Base-by-base conservation (phyloP, 768 basidiomycete species). In the Lactarius sanguifluus region DNA sequence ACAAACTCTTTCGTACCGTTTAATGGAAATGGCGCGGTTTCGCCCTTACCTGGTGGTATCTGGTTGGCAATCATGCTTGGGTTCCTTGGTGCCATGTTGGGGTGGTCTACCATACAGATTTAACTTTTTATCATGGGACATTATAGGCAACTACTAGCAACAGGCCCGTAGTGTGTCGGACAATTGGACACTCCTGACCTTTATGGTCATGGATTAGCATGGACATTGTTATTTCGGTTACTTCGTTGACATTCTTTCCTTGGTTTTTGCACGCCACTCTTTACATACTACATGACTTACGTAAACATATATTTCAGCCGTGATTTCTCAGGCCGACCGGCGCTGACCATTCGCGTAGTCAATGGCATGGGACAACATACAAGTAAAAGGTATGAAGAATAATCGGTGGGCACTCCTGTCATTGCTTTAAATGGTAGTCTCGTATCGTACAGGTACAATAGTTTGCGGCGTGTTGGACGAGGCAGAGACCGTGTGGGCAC, bases 391-490 rank as follows among this genome's bases (percentile, higher is more conserved):
- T 54, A 50, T 65, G 61, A 23, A 57, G 43, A 55, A 54, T 34
- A 34, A 34, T 10, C 30, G 32, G 13, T n/a, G 32, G 25, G 34
- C 16, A 16, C 18, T 15, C 25, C 25, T 8, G 7, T 64, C 25
- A 28, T 30, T n/a, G 32, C 32, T 64, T 88, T 87, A 97, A 80
- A 97, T 96, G 73, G 89, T 94, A 71, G 94, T 97, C 88, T 96
- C 96, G 86, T 98, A 98, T 71, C 86, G 87, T 73, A 95, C 83
- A 72, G 96, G 94, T 71, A 84, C 85, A 79, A 99, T 93, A 66
- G 97, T 98, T 81, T 96, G 90, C 60, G 97, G 93, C 57, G 84
- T 80, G 80, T 98, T 98, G 71, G 85, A 83, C 68, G 76, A 76
- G 68, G 82, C 79, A 64, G 89, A 88, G 77, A 98, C 89, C 73